Base-by-base conservation (phyloP, 1,139 yeast genomes). In the Entelexis sorbosivorans region DNA sequence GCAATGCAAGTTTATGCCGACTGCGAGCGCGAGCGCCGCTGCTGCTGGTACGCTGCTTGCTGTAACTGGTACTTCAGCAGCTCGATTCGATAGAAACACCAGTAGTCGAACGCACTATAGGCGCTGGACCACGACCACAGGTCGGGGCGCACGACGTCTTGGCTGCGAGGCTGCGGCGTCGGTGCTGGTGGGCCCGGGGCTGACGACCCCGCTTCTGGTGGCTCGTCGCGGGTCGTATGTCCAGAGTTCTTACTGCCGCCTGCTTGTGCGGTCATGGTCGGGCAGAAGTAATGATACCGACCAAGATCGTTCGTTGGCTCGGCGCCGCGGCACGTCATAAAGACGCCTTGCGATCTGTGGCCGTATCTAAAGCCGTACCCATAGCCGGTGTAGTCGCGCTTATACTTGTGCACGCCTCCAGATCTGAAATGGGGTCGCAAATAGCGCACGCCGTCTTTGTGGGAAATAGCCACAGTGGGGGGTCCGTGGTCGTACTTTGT, bases 11-110 rank as follows among this genome's bases (percentile, higher is more conserved):
- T n/a, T n/a, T n/a, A n/a, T n/a, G n/a, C n/a, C n/a, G 49, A 28
- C 13, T 19, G 26, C 31, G 16, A 26, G 33, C n/a, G 31, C 24
- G 49, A 28, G 4, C 19, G 26, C 22, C 22, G 34, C 39, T 26
- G 31, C 14, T 26, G 44, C 11, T 20, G 26, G 2, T 34, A 14
- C 5, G 35, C 16, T 8, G 42, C 19, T 13, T 10, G 28, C 17
- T 29, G 38, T 13, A 47, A 39, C 26, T 39, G 45, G 13, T 19
- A 36, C 33, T 50, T 50, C 22, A 19, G n/a, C 2, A 33, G 33
- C n/a, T 47, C 53, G 8, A 50, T 31, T 5, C 51, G 24, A 11
- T 50, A 50, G 20, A 50, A 50, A 38, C 53, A 43, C 54, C 54
- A 52, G 36, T 52, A 52, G 26, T 52, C 54, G 26, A 52, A 49